Conservation (phyloP, 2,329 filamentous ascomycete species). For the Pezicula rhizophila region DNA sequence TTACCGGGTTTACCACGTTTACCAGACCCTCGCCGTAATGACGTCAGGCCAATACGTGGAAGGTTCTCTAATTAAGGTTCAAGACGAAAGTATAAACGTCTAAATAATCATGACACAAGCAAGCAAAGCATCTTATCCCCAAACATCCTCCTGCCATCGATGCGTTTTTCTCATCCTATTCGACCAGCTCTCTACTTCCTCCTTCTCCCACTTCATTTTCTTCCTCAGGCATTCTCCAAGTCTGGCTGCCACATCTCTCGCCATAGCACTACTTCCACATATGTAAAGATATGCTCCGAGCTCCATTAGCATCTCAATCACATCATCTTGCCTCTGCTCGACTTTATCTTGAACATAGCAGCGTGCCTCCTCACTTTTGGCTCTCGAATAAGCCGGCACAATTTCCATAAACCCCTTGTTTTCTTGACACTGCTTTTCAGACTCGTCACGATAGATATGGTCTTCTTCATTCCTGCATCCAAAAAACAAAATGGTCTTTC, state of each 20-base stretch:
- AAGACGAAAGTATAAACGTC: too few species aligned
- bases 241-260: slow-evolving; percentile 36
- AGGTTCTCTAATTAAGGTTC: too few species aligned
- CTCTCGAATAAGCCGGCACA: slow-evolving; percentile 27
- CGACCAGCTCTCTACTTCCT: slow-evolving; percentile 37
- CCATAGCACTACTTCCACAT: slow-evolving; percentile 34
- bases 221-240: slow-evolving; percentile 33
- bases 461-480: slow-evolving; percentile 87
- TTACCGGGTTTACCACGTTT: too few species aligned
- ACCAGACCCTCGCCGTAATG: too few species aligned
- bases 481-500: slow-evolving; percentile 83
- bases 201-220: slow-evolving; percentile 28
- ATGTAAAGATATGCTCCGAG: slow-evolving; percentile 32
- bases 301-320: slow-evolving; percentile 18
- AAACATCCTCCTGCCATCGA: slow-evolving; percentile 48
- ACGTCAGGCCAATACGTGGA: too few species aligned
- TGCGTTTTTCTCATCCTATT: slow-evolving; percentile 40
- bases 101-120: too few species aligned
- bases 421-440: neutral
- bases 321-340: slow-evolving; percentile 24
- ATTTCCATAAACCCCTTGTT: slow-evolving; percentile 22
- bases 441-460: slow-evolving; percentile 84
- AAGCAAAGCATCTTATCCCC: slow-evolving; percentile 28
- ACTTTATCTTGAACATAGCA: slow-evolving; percentile 33
- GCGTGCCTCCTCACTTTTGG: slow-evolving; percentile 7